Base-by-base conservation (phyloP, 1,284 basidiomycete genomes). In the Microbotryum scabiosae region DNA sequence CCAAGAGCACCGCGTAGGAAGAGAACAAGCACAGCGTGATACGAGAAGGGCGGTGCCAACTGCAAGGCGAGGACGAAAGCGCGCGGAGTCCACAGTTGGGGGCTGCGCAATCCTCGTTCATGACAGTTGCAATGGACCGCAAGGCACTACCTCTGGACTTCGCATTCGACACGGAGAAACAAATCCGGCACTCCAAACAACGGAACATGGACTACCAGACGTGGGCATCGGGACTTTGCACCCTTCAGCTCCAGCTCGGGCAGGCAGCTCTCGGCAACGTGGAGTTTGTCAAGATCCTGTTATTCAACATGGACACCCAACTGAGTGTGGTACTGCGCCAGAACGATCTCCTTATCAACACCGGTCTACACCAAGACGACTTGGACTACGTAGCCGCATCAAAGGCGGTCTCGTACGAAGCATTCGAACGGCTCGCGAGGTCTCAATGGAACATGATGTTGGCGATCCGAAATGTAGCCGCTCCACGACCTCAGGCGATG, bases 251-350 rank as follows among this genome's bases (percentile, higher is more conserved):
- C 9, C 32, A 53, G 21, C n/a, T 53, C 18, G 32, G 51, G 43
- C 8, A n/a, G 9, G 47, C 41, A 28, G 25, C 51, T 2, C 51
- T 59, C 44, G 25, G 43, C 8, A 30, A 46, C 10, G 20, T 10
- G 21, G 51, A 48, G n/a, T 51, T 59, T 32, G 30, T 59, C 23
- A 28, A 36, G 18, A 18, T n/a, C 16, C 28, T 59, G 6, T 50
- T 59, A 20, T 59, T 52, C 57, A 49, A 54, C 51, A 59, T 59
- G 57, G 57, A 59, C 28, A 3, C 49, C 7, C 51, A 59, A 30
- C 44, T 59, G 25, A 43, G 41, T 5, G 5, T 14, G 28, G 28
- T 47, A 10, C 25, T 59, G 12, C 51, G 57, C 2, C 51, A 43
- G 14, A 45, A 32, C n/a, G 43, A 16, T 4, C 16, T 36, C 5